Conservation (phyloP, 495 filamentous ascomycete species). For the Xylaria scruposa region DNA sequence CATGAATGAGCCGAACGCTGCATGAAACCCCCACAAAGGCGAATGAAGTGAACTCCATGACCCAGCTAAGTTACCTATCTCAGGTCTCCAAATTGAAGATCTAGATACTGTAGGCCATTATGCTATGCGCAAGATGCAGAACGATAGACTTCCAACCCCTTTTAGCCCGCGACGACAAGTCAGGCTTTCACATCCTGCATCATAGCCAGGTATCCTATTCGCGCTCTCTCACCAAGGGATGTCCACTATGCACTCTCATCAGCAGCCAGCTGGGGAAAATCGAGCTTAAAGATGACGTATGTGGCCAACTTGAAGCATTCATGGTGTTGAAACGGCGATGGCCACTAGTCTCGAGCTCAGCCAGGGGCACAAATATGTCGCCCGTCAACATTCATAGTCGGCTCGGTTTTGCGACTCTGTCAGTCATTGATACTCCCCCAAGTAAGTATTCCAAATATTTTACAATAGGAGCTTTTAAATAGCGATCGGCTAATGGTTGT, state of each 20-base stretch:
- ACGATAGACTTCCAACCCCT: not conserved
- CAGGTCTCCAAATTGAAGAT: not conserved
- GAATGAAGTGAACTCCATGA: not conserved
- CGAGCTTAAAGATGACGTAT: slow-evolving; percentile 16
- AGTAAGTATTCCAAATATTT: not conserved
- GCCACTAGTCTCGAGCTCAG: not conserved
- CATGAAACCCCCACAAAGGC: not conserved
- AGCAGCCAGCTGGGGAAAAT: slow-evolving; percentile 24
- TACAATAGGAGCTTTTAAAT: not conserved
- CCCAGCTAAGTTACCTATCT: not conserved
- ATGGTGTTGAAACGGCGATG: slow-evolving; percentile 27
- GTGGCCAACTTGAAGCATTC: slow-evolving; percentile 27
- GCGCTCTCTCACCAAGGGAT: slow-evolving; percentile 20
- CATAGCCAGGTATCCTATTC: slow-evolving; percentile 3
- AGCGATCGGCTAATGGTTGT: not conserved
- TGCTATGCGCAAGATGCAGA: slow-evolving; percentile 13
- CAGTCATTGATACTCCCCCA: slow-evolving; percentile 23
- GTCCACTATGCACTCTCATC: slow-evolving; percentile 29
- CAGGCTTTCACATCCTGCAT: slow-evolving; percentile 5
- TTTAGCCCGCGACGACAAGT: not conserved
- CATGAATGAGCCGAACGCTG: too few species aligned
- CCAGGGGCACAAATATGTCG: not conserved
- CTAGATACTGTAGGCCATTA: not conserved
- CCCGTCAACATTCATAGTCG: not conserved
- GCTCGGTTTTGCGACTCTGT: slow-evolving; percentile 8